phyloP scores from a whole-genome alignment of 2,329 filamentous ascomycete species.

The Ascochyta viciae-villosae region DNA sequence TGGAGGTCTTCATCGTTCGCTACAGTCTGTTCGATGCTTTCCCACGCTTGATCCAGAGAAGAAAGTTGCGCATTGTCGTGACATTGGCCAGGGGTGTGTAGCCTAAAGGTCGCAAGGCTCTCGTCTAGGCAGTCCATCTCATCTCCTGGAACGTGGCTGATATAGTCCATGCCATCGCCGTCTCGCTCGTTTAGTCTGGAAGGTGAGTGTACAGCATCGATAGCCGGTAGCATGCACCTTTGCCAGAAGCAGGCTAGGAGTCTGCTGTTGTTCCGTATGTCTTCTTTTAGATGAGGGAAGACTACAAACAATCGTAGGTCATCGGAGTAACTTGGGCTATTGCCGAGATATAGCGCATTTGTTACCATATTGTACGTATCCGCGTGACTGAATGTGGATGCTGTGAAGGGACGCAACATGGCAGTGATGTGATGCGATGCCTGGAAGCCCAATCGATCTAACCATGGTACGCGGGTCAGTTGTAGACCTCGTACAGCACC shows the following conservation, averaged over 20 bases:
- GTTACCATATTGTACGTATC: constrained; percentile 10
- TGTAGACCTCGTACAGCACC: constrained; percentile 8
- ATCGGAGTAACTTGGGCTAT: constrained; percentile 8
- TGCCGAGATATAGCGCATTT: constrained; percentile 13
- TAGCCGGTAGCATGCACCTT: constrained; percentile 11
- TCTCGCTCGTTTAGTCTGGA: not conserved
- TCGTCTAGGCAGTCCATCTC: constrained; percentile 9
- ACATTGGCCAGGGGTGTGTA: constrained; percentile 8
- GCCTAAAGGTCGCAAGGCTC: constrained; percentile 4
- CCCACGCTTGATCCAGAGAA: constrained; percentile 8
- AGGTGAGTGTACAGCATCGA: constrained; percentile 6
- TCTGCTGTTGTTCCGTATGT: constrained; percentile 12
- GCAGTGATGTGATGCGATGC: constrained; percentile 10
- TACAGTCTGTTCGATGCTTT: constrained; percentile 1
- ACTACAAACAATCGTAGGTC: constrained; percentile 10
- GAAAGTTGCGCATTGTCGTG: constrained; percentile 4
- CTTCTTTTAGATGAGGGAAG: constrained; percentile 5
- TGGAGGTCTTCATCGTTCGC: not conserved
- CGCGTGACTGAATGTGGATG: constrained; percentile 2
- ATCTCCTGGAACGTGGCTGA: constrained; percentile 1
- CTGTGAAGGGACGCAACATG: constrained; percentile 9
- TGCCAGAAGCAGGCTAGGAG: constrained; percentile 12
- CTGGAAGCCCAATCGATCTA: constrained; percentile 14
- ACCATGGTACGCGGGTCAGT: constrained; percentile 12
- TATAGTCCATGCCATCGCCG: constrained; percentile 6